Base-by-base conservation (phyloP, 139 green algal species). In the Coccomyxa sp. region DNA sequence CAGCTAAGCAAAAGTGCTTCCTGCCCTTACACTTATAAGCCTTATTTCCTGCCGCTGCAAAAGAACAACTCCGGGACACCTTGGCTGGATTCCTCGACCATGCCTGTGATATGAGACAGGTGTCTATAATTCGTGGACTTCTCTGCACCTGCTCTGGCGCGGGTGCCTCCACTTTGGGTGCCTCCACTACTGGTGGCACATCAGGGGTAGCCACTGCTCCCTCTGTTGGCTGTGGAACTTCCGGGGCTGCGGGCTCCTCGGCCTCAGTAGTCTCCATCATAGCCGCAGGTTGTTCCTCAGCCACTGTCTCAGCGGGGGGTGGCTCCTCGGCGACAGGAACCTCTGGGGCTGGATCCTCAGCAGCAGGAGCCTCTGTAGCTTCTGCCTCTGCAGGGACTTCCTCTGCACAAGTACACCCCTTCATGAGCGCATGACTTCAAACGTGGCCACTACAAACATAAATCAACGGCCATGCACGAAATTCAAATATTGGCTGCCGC, bases 241-340 rank as follows among this genome's bases (percentile, higher is more conserved):
- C 27, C 31, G 71, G 71, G 71, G 71, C 71, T 18, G 27, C 27
- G 4, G 71, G 71, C 27, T 38, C 27, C 71, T 51, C 71, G 10
- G 77, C 16, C 77, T 81, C 77, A n/a, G 77, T 17, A 18, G 77
- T 27, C 77, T 81, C 77, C 77, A 67, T 38, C 45, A 30, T 17
- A 13, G 32, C 77, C 77, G 23, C 77, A 30, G 77, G 31, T 13
- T 71, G 18, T 11, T 18, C 77, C n/a, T 21, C 77, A 23, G 32
- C 31, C 31, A n/a, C 71, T 31, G 71, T 16, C 71, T 77, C 71
- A 18, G 27, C 71, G 14, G 71, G 23, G 14, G 71, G 23, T 38
- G 28, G 10, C 21, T 30, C 71, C 71, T 77, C 71, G 21, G 27
- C 71, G 71, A 38, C 27, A 16, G 71, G 27, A 77, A n/a, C 71